These are phyloP conservation scores for Inonotus hispidus DNA, from an alignment of 1,284 basidiomycete species.

Conservation along the genomic window DNA sequence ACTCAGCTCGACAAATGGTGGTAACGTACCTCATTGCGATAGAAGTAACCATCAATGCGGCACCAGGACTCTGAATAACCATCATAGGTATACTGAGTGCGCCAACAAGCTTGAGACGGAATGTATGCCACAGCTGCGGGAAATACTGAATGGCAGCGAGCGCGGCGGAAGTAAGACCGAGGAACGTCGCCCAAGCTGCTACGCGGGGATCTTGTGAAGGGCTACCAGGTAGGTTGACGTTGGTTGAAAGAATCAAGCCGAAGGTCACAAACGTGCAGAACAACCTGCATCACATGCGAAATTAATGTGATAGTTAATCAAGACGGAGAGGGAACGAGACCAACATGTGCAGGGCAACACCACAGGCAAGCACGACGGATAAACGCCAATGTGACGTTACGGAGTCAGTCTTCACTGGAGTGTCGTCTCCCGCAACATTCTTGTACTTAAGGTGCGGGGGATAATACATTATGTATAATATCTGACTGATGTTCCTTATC, in stretches of 20 bases:
- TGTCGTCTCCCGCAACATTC: conserved; percentile 40
- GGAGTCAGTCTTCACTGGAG: conserved; percentile 42
- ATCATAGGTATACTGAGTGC: conserved; percentile 93
- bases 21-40: conserved; percentile 62
- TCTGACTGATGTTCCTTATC: conserved; percentile 48
- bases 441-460: conserved; percentile 76
- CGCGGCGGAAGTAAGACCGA: conserved; percentile 77
- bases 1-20: too few relatives aligned
- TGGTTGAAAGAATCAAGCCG: conserved; percentile 44
- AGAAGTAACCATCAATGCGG: conserved; percentile 82
- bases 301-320: conserved; percentile 14
- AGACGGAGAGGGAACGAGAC: conserved; percentile 28
- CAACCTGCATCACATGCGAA: conserved; percentile 34
- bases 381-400: conserved; percentile 69
- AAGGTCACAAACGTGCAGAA: conserved; percentile 50
- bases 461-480: conserved; percentile 92
- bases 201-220: conserved; percentile 37
- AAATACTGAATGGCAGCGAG: conserved; percentile 83
- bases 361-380: conserved; percentile 70
- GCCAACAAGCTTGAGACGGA: conserved; percentile 75
- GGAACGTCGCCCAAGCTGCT: conserved; percentile 75
- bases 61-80: conserved; percentile 91
- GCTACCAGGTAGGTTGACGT: conserved; percentile 32
- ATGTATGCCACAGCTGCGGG: conserved; percentile 84
- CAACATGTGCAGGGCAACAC: conserved; percentile 72